Percentiles rank a stretch among this genome's conserved stretches.
Evolutionary conservation across 345 rosid species (phyloP).

Genomic region (Pugionium cornutum): DNA sequence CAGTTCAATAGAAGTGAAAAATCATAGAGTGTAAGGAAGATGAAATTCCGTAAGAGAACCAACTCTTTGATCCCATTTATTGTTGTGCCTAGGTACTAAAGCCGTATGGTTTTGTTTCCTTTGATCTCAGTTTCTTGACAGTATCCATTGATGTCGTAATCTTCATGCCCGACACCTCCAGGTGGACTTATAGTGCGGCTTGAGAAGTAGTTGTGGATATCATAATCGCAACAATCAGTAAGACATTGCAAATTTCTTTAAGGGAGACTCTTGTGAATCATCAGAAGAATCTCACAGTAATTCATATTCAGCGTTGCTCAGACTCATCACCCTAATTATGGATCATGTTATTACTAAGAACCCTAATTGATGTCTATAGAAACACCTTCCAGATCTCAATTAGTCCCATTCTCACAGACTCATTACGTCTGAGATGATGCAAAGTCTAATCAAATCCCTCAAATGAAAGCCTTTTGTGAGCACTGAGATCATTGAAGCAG

Average conservation of each 20-base stretch:
- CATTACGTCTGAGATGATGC: constrained; percentile 7
- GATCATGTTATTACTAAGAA: too few species aligned
- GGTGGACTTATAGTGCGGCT: constrained; percentile 44
- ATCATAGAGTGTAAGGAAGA: constrained; percentile 31
- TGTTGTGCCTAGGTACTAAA: constrained; percentile 30
- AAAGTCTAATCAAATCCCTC: constrained; percentile 31
- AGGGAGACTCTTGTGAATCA: constrained; percentile 25
- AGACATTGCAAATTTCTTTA: constrained; percentile 28
- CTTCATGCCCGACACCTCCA: constrained; percentile 46
- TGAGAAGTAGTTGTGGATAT: constrained; percentile 46
- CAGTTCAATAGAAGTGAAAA: constrained; percentile 31
- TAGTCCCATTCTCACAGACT: too few species aligned
- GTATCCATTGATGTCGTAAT: constrained; percentile 23
- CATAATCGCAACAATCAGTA: constrained; percentile 40
- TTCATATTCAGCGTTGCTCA: too few species aligned
- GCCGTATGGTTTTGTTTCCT: constrained; percentile 16
- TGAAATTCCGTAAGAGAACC: constrained; percentile 33
- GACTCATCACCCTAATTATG: too few species aligned
- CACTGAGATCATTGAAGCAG: constrained; percentile 26
- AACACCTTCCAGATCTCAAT: too few species aligned
- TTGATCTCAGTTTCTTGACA: constrained; percentile 10
- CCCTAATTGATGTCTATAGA: too few species aligned
- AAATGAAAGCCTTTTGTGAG: constrained; percentile 18
- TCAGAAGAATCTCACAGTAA: too few species aligned
- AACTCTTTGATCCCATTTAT: constrained; percentile 35